Evolutionary conservation across 768 basidiomycete species (phyloP).

Genomic region (Porphyrellus cyaneotinctus): DNA sequence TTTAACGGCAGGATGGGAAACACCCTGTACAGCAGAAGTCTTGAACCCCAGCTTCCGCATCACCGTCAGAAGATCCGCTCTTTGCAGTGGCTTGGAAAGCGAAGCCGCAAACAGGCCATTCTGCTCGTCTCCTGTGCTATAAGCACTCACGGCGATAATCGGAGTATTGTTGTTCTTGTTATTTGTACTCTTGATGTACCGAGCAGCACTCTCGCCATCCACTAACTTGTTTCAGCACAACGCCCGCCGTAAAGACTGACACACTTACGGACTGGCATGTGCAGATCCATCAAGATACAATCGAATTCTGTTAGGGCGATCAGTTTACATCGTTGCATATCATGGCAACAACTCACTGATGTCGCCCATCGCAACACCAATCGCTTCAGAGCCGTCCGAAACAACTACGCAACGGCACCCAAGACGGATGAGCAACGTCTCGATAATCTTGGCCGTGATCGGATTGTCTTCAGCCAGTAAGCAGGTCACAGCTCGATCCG

Average conservation of each 20-base stretch:
- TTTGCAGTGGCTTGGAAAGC: slow-evolving; percentile 85
- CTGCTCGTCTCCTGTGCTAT: slow-evolving; percentile 68
- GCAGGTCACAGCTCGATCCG: slow-evolving; percentile 87
- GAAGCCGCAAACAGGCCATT: slow-evolving; percentile 76
- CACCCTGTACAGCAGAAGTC: slow-evolving; percentile 67
- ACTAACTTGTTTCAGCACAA: slow-evolving; percentile 42
- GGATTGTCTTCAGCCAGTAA: slow-evolving; percentile 97
- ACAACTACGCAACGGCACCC: slow-evolving; percentile 96
- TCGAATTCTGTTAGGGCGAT: slow-evolving; percentile 69
- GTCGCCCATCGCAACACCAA: slow-evolving; percentile 95
- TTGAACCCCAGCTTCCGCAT: slow-evolving; percentile 91
- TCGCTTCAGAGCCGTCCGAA: slow-evolving; percentile 93
- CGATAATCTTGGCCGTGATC: slow-evolving; percentile 95
- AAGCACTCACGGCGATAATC: slow-evolving; percentile 88
- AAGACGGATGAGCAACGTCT: slow-evolving; percentile 87
- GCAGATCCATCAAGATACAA: slow-evolving; percentile 90
- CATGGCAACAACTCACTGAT: slow-evolving; percentile 65
- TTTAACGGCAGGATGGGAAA: slow-evolving; percentile 46
- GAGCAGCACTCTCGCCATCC: slow-evolving; percentile 93
- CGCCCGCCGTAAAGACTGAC: not conserved
- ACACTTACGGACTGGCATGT: slow-evolving; percentile 87
- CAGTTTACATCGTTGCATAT: not conserved
- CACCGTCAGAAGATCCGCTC: slow-evolving; percentile 73
- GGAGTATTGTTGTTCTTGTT: slow-evolving; percentile 93
- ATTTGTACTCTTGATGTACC: slow-evolving; percentile 95